These are phyloP conservation scores for Breviolum minutum DNA, from an alignment of 73 alveolate species.

Conservation along the genomic window DNA sequence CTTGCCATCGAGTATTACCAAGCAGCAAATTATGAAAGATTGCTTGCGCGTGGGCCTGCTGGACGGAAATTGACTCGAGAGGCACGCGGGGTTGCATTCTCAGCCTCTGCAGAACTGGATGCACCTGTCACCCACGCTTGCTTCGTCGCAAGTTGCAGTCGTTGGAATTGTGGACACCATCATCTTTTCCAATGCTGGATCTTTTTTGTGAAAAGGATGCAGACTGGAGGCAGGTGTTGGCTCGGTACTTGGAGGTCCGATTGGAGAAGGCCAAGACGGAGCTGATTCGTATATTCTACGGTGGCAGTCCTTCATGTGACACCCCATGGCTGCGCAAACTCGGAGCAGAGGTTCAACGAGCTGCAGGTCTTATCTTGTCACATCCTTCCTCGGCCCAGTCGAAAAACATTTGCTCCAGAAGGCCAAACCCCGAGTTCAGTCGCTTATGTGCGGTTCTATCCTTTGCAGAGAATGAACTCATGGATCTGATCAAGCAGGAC, in stretches of 20 bases:
- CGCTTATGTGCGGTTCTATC: neutral
- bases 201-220: neutral
- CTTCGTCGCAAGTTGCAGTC: neutral
- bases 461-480: neutral
- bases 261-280: neutral
- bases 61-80: constrained; percentile 10
- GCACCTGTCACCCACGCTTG: constrained; percentile 6
- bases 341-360: neutral
- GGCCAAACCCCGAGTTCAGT: constrained; percentile 1
- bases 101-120: neutral
- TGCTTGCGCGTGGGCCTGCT: neutral
- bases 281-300: constrained; percentile 17
- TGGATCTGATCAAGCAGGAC: neutral
- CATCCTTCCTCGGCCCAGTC: neutral
- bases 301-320: neutral
- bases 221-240: neutral
- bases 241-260: neutral
- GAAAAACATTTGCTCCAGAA: neutral
- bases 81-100: neutral
- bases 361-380: neutral
- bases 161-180: neutral
- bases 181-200: neutral
- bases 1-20: neutral
- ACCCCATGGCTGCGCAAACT: neutral
- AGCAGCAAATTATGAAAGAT: neutral